These are phyloP conservation scores for Clarkia xantiana DNA, from an alignment of 345 rosid genomes.

Conservation along the genomic window DNA sequence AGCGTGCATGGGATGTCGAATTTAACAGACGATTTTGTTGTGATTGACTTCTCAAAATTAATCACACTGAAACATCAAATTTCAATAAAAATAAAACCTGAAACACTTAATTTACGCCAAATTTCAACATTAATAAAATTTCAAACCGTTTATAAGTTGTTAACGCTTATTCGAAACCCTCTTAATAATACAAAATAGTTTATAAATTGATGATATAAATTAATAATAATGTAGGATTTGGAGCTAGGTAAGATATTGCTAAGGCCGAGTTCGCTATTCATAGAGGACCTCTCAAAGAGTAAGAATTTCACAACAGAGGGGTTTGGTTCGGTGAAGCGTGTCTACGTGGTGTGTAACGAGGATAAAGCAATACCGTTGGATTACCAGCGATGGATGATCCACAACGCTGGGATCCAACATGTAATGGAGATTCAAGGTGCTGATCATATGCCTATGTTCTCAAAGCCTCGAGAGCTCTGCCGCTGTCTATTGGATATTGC, in stretches of 20 bases:
- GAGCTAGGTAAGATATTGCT: conserved; percentile 20
- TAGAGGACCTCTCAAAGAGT: conserved; percentile 11
- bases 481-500: conserved; percentile 15
- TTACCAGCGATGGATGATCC: conserved; percentile 14
- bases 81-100: too few relatives aligned
- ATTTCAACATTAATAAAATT: too few relatives aligned
- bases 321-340: conserved; percentile 11
- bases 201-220: not conserved
- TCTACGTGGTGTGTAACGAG: conserved; percentile 11
- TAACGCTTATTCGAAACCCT: not conserved
- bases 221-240: conserved; percentile 20
- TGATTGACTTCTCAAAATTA: too few relatives aligned
- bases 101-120: too few relatives aligned
- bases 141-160: not conserved
- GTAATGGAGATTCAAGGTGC: conserved; percentile 14
- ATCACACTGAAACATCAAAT: too few relatives aligned
- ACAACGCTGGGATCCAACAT: conserved; percentile 6
- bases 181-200: not conserved
- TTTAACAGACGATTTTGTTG: too few relatives aligned
- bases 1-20: too few relatives aligned
- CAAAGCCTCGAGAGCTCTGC: conserved; percentile 18
- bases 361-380: conserved; percentile 9
- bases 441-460: conserved; percentile 33
- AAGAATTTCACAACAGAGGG: conserved; percentile 14
- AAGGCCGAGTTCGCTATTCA: conserved; percentile 29